phyloP scores from a whole-genome alignment of 768 basidiomycete species.

The Lepiota venenata region DNA sequence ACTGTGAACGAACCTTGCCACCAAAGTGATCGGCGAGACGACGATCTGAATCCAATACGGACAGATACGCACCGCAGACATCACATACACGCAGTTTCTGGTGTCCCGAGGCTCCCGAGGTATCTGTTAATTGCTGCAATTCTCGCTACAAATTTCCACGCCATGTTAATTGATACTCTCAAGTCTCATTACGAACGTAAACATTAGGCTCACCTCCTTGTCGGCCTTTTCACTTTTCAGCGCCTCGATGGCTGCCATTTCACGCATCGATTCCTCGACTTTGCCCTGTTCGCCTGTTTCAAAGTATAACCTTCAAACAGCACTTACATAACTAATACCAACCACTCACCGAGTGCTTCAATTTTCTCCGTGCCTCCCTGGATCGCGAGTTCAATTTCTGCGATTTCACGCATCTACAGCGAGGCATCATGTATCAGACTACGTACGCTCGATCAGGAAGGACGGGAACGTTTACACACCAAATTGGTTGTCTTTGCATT shows the following conservation, averaged over 20 bases:
- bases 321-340: constrained; percentile 12
- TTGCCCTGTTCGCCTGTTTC: constrained; percentile 91
- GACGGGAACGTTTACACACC: constrained; percentile 37
- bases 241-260: constrained; percentile 96
- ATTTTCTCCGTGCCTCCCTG: constrained; percentile 99
- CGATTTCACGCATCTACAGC: constrained; percentile 94
- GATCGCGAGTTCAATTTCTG: constrained; percentile 97
- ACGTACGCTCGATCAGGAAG: not conserved
- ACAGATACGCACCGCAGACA: constrained; percentile 99
- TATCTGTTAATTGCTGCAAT: constrained; percentile 94
- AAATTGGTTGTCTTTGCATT: constrained; percentile 98
- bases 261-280: constrained; percentile 98
- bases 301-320: constrained; percentile 13
- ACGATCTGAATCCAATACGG: constrained; percentile 96
- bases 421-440: constrained; percentile 2
- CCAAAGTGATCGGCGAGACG: constrained; percentile 99
- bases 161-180: too few species aligned
- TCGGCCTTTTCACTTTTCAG: constrained; percentile 94
- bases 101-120: constrained; percentile 98
- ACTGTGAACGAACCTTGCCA: constrained; percentile 73
- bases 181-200: constrained; percentile 12
- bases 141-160: constrained; percentile 67
- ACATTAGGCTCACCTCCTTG: constrained; percentile 69
- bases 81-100: constrained; percentile 99
- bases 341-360: constrained; percentile 73